Percentiles rank a stretch among this genome's conserved stretches.
Evolutionary conservation across 2,329 filamentous ascomycete genomes (phyloP).

Genomic region (Beauveria bassiana): DNA sequence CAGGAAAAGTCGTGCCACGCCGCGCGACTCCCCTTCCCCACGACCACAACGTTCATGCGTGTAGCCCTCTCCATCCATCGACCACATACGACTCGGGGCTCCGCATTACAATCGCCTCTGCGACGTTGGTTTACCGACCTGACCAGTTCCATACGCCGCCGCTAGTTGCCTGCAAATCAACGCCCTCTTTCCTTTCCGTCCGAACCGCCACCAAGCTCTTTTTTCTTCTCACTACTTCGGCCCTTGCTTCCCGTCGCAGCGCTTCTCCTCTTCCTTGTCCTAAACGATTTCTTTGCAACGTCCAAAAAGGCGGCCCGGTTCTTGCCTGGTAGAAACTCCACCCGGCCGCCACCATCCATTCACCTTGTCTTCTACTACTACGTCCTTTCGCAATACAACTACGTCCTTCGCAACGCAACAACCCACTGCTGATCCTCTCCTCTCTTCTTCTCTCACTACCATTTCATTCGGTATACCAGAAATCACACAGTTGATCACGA

Average conservation of each 20-base stretch:
- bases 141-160: not conserved
- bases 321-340: slow-evolving; percentile 6
- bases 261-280: not conserved
- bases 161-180: not conserved
- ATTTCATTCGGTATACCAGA: not conserved
- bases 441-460: not conserved
- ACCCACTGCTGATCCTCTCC: not conserved
- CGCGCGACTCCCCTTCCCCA: not conserved
- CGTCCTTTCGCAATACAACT: not conserved
- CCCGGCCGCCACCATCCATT: not conserved
- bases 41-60: no score
- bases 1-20: not conserved
- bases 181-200: not conserved
- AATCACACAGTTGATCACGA: no score
- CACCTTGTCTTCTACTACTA: not conserved
- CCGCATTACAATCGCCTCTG: slow-evolving; percentile 11
- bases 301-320: slow-evolving; percentile 9
- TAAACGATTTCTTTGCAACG: not conserved
- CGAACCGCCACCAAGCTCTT: not conserved
- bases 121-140: slow-evolving; percentile 12
- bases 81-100: slow-evolving; percentile 3
- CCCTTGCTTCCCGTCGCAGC: not conserved
- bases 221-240: not conserved
- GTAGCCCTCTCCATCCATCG: not conserved
- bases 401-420: not conserved